Evolutionary conservation across 1,284 basidiomycete genomes (phyloP).

Genomic region (Cryptococcus maquisensis): DNA sequence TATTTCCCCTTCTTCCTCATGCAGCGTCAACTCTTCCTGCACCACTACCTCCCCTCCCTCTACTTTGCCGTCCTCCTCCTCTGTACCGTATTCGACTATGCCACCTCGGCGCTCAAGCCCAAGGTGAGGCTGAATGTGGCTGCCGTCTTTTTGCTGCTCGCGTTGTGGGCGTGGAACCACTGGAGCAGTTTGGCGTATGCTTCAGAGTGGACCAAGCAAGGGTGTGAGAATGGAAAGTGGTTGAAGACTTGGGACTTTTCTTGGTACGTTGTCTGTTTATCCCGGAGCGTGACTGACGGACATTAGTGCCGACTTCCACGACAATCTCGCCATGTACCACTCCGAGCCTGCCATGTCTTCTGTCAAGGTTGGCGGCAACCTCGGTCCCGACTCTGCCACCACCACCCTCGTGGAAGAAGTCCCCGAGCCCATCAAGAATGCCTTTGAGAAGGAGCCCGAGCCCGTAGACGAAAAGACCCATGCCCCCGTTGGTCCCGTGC

Average conservation of each 20-base stretch:
- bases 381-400: constrained; percentile 19
- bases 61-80: constrained; percentile 86
- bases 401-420: constrained; percentile 31
- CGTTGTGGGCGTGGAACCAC: constrained; percentile 71
- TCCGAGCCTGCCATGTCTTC: constrained; percentile 15
- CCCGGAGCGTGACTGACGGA: constrained; percentile 1
- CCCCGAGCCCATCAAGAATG: constrained; percentile 46
- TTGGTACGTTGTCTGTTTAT: constrained; percentile 60
- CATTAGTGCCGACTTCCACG: constrained; percentile 40
- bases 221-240: constrained; percentile 78
- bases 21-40: constrained; percentile 92
- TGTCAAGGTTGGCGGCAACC: constrained; percentile 24
- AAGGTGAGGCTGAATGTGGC: constrained; percentile 74
- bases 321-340: constrained; percentile 34
- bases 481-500: constrained; percentile 36
- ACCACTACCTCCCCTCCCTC: constrained; percentile 95
- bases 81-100: constrained; percentile 76
- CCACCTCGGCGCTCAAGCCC: constrained; percentile 73
- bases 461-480: constrained; percentile 44
- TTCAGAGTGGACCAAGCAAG: constrained; percentile 72
- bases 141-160: constrained; percentile 64
- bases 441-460: constrained; percentile 38
- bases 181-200: constrained; percentile 86
- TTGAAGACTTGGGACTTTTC: constrained; percentile 93
- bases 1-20: constrained; percentile 98